Evolutionary conservation across 495 filamentous ascomycete species (phyloP).

Genomic region (Tricharina praecox): DNA sequence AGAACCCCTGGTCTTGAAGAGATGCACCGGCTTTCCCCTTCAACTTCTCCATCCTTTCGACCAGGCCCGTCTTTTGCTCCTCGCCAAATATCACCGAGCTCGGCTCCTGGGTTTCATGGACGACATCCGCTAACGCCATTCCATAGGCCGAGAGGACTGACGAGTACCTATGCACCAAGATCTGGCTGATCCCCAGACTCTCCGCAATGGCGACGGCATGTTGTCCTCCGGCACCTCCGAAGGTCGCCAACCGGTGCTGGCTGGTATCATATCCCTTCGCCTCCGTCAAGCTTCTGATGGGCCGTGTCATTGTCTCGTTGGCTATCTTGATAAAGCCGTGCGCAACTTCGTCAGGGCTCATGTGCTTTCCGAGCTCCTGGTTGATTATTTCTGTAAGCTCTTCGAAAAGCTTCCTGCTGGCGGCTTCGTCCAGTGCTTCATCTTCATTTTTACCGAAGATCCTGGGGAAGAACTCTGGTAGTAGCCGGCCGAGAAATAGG

Average conservation of each 20-base stretch:
- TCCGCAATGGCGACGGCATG: constrained; percentile 93
- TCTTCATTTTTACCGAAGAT: constrained; percentile 91
- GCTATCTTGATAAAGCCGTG: constrained; percentile 83
- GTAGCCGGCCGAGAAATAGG: constrained; percentile 65
- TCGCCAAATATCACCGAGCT: constrained; percentile 64
- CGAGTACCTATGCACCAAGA: constrained; percentile 80
- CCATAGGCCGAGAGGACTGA: constrained; percentile 92
- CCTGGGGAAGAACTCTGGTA: constrained; percentile 92
- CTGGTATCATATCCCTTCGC: constrained; percentile 86
- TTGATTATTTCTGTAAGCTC: constrained; percentile 69
- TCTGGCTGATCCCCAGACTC: constrained; percentile 68
- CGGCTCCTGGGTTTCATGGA: constrained; percentile 81
- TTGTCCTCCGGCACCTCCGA: constrained; percentile 90
- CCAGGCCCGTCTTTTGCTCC: constrained; percentile 37
- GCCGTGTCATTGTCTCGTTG: constrained; percentile 89
- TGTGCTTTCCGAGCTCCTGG: constrained; percentile 46
- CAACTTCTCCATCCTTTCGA: constrained; percentile 42
- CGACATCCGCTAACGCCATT: constrained; percentile 90
- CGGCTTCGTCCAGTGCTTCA: constrained; percentile 63
- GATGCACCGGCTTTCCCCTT: constrained; percentile 49
- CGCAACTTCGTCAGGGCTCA: constrained; percentile 76
- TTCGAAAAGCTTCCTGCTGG: constrained; percentile 58
- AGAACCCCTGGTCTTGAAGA: constrained; percentile 59
- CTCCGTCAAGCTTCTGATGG: constrained; percentile 83
- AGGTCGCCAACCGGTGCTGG: constrained; percentile 73